These are phyloP conservation scores for Rhizopogon vulgaris DNA, from an alignment of 768 basidiomycete genomes.

Conservation along the genomic window DNA sequence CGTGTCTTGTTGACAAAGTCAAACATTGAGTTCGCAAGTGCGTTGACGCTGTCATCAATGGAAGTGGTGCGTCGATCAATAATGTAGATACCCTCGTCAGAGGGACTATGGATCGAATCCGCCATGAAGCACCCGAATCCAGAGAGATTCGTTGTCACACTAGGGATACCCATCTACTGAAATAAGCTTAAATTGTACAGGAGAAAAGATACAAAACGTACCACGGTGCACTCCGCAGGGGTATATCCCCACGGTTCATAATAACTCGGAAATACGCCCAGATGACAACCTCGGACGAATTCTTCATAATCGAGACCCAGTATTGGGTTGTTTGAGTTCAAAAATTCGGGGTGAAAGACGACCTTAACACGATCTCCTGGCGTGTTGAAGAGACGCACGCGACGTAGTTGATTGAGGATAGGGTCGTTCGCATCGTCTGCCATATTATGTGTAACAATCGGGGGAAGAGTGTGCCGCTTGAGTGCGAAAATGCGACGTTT, in stretches of 20 bases:
- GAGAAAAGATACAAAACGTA: constrained; percentile 31
- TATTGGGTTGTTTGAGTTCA: constrained; percentile 97
- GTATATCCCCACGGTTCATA: constrained; percentile 98
- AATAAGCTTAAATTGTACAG: constrained; percentile 7
- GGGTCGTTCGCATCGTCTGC: constrained; percentile 88
- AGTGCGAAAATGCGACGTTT: constrained; percentile 97
- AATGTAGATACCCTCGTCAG: constrained; percentile 96
- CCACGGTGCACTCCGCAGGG: constrained; percentile 98
- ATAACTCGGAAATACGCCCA: constrained; percentile 97
- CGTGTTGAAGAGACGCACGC: constrained; percentile 90
- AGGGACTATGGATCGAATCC: constrained; percentile 90
- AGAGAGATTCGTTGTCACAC: constrained; percentile 94
- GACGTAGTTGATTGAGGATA: constrained; percentile 89
- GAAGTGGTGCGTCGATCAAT: constrained; percentile 87
- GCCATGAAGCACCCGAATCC: constrained; percentile 99
- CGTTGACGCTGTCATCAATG: constrained; percentile 86
- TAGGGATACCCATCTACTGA: constrained; percentile 90
- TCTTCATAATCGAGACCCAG: constrained; percentile 98
- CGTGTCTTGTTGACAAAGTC: constrained; percentile 75
- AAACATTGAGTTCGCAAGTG: constrained; percentile 73
- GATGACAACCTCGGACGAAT: constrained; percentile 95
- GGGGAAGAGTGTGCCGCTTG: constrained; percentile 90
- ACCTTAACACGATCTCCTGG: constrained; percentile 91
- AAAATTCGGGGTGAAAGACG: constrained; percentile 96
- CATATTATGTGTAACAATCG: constrained; percentile 99